A percentile compares a stretch with the other conserved stretches of the same genome.
Evolutionary conservation across 2,329 filamentous ascomycete species (phyloP).

Genomic region (Didymella exigua): DNA sequence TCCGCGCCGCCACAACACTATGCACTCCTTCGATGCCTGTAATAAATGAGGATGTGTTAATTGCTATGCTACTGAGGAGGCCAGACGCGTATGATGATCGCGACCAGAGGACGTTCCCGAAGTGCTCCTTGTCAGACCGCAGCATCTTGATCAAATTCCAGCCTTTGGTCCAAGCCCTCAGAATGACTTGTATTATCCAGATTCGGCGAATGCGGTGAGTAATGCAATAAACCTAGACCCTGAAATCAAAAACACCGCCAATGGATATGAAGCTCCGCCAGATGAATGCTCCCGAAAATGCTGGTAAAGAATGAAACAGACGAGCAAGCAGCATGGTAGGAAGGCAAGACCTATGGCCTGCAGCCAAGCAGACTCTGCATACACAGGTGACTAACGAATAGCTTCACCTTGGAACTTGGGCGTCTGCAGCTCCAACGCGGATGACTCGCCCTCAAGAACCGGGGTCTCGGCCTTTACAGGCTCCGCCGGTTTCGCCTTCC

Average conservation of each 20-base stretch:
- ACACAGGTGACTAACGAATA: conserved; percentile 25
- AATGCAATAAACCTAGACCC: conserved; percentile 13
- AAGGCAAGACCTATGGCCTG: neutral
- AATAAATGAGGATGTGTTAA: conserved; percentile 21
- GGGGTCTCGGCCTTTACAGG: conserved; percentile 20
- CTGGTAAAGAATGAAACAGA: conserved; percentile 23
- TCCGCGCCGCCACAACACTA: conserved; percentile 1
- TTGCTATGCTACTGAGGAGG: conserved; percentile 23
- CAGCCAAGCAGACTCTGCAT: neutral
- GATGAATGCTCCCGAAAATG: conserved; percentile 47
- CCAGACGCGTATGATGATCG: neutral
- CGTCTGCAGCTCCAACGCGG: conserved; percentile 32
- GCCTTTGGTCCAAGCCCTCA: neutral
- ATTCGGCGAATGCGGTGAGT: conserved; percentile 5
- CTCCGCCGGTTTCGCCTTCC: conserved; percentile 12
- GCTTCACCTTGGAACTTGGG: conserved; percentile 30
- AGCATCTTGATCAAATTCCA: neutral
- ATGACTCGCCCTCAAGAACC: conserved; percentile 29
- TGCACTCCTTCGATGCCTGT: neutral
- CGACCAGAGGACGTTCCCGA: neutral
- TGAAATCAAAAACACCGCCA: conserved; percentile 32
- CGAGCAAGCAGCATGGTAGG: neutral
- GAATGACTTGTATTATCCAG: conserved; percentile 25
- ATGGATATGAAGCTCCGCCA: conserved; percentile 38
- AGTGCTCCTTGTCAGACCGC: neutral